A percentile compares a stretch with the other conserved stretches of the same genome.
These are phyloP conservation scores for Sphaerulina musiva DNA, from an alignment of 2,329 filamentous ascomycete genomes.

Conservation along the genomic window DNA sequence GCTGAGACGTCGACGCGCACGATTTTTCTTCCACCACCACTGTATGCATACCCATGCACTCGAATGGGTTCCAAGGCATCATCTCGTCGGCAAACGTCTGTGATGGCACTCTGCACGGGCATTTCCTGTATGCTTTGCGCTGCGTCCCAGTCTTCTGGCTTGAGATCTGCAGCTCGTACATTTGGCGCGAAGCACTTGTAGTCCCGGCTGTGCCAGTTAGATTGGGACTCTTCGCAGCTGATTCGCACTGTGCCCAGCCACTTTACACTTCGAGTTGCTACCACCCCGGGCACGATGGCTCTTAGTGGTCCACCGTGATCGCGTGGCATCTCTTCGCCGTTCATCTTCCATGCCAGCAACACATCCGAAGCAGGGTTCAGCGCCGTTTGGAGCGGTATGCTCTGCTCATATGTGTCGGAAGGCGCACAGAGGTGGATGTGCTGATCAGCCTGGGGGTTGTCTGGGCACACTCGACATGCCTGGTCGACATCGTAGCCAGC, in stretches of 20 bases:
- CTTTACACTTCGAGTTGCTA: slow-evolving; percentile 59
- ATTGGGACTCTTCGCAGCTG: slow-evolving; percentile 59
- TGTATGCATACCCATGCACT: slow-evolving; percentile 60
- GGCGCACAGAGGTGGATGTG: slow-evolving; percentile 49
- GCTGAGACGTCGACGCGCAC: slow-evolving; percentile 61
- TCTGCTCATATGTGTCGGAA: slow-evolving; percentile 23
- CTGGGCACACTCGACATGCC: slow-evolving; percentile 18
- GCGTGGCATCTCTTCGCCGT: slow-evolving; percentile 55
- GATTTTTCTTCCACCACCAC: slow-evolving; percentile 59
- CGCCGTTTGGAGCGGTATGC: slow-evolving; percentile 36
- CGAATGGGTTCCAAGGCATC: slow-evolving; percentile 21
- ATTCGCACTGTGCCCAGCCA: slow-evolving; percentile 56
- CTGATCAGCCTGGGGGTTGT: slow-evolving; percentile 34
- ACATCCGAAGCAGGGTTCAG: slow-evolving; percentile 58
- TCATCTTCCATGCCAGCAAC: slow-evolving; percentile 66
- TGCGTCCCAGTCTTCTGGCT: slow-evolving; percentile 53
- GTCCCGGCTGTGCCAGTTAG: slow-evolving; percentile 60
- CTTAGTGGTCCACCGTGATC: slow-evolving; percentile 62
- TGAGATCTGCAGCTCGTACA: slow-evolving; percentile 32
- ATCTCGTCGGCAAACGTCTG: slow-evolving; percentile 30
- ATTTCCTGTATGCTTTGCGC: slow-evolving; percentile 62
- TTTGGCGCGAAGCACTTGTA: slow-evolving; percentile 62
- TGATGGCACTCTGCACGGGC: slow-evolving; percentile 62
- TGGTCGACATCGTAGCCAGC: slow-evolving; percentile 44
- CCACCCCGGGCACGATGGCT: slow-evolving; percentile 55